Conservation (phyloP, 371 early-diverging fungal genomes). For the Mucor saturninus region DNA sequence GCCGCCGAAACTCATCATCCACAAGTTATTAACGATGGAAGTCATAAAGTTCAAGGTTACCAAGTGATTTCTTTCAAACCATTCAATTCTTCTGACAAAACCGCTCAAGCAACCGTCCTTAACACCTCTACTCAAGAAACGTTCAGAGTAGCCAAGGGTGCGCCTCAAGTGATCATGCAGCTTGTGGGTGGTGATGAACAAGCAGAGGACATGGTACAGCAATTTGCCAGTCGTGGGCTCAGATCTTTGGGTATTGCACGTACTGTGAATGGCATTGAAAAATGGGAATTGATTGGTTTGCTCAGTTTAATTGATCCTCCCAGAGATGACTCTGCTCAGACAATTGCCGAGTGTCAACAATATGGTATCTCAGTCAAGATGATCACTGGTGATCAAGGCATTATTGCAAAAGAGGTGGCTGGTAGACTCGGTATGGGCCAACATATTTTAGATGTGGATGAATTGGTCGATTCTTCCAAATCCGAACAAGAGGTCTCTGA, state of each 20-base stretch:
- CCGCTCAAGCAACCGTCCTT: conserved; percentile 86
- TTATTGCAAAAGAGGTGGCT: conserved; percentile 84
- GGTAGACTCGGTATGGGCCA: conserved; percentile 66
- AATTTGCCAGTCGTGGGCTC: conserved; percentile 73
- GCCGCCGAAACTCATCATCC: conserved; percentile 84
- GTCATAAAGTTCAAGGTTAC: conserved; percentile 67
- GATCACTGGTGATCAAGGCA: conserved; percentile 91
- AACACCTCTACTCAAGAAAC: conserved; percentile 73
- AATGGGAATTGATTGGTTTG: conserved; percentile 65
- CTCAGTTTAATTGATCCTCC: conserved; percentile 86
- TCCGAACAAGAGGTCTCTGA: conserved; percentile 75
- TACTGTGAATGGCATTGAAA: conserved; percentile 53
- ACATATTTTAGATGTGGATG: conserved; percentile 64
- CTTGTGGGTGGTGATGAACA: conserved; percentile 62
- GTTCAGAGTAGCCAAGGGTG: conserved; percentile 68
- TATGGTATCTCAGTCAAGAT: conserved; percentile 89
- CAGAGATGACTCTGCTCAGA: conserved; percentile 71
- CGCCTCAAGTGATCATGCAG: conserved; percentile 64
- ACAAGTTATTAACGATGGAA: conserved; percentile 63
- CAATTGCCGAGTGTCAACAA: conserved; percentile 76
- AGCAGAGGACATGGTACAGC: conserved; percentile 56
- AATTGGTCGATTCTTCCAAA: conserved; percentile 63
- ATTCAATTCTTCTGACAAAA: conserved; percentile 82
- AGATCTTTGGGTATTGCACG: conserved; percentile 74
- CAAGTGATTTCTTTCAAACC: conserved; percentile 82